Evolutionary conservation across 2,329 filamentous ascomycete genomes (phyloP).

Genomic region (Phaeosphaeriaceae sp.): DNA sequence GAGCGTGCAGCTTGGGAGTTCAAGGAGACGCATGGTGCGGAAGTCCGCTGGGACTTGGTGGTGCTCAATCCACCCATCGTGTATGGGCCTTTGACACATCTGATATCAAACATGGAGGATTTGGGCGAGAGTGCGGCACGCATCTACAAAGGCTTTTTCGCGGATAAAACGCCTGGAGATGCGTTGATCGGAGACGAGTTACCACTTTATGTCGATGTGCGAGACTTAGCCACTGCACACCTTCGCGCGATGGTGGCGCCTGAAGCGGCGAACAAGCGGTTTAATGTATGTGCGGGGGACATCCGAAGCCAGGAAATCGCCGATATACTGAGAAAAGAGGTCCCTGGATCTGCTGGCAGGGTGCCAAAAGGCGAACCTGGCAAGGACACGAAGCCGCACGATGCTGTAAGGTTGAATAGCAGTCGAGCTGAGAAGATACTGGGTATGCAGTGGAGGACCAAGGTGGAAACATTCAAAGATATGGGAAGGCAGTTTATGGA

Average conservation of each 20-base stretch:
- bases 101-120: conserved; percentile 58
- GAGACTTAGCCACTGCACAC: conserved; percentile 65
- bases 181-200: conserved; percentile 41
- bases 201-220: conserved; percentile 45
- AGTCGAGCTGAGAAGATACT: not conserved
- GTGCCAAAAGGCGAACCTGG: not conserved
- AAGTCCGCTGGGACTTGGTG: conserved; percentile 10
- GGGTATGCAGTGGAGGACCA: not conserved
- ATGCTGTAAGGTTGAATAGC: not conserved
- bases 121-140: conserved; percentile 57
- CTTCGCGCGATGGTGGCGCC: conserved; percentile 61
- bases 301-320: not conserved
- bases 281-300: conserved; percentile 33
- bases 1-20: conserved; percentile 58
- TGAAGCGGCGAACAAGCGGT: conserved; percentile 65
- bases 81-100: conserved; percentile 53
- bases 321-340: not conserved
- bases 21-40: conserved; percentile 50
- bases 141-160: conserved; percentile 62
- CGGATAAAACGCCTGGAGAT: conserved; percentile 48
- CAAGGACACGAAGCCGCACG: not conserved
- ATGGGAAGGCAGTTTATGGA: not conserved
- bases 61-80: conserved; percentile 54
- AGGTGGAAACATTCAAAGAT: conserved; percentile 1
- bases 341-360: not conserved